Conservation (phyloP, 768 basidiomycete genomes). For the Tulasnella sp. region DNA sequence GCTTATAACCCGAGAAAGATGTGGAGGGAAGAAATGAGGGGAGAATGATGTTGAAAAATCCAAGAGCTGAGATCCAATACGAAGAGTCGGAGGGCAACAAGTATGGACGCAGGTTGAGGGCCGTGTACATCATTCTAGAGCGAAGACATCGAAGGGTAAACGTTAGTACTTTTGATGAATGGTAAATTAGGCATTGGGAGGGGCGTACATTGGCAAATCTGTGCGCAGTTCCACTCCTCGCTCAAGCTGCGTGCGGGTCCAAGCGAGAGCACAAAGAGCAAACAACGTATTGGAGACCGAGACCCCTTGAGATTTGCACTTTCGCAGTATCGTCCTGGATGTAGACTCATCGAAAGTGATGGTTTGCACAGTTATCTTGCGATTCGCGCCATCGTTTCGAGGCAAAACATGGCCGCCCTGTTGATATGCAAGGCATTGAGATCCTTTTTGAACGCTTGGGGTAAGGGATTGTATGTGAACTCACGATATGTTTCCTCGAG, state of each 20-base stretch:
- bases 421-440: not conserved
- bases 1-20: slow-evolving; percentile 31
- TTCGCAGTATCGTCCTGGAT: slow-evolving; percentile 24
- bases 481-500: slow-evolving; percentile 51
- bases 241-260: slow-evolving; percentile 22
- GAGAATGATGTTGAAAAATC: slow-evolving; percentile 75
- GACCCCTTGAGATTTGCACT: slow-evolving; percentile 32
- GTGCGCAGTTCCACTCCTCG: not conserved
- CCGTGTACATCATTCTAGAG: slow-evolving; percentile 66
- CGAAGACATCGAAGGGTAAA: not conserved
- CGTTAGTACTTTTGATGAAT: no score
- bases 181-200: not conserved
- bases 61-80: slow-evolving; percentile 72
- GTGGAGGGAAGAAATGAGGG: slow-evolving; percentile 51
- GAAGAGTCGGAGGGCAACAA: slow-evolving; percentile 34
- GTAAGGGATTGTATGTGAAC: slow-evolving; percentile 19
- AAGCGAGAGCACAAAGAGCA: slow-evolving; percentile 32
- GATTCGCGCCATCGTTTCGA: slow-evolving; percentile 27
- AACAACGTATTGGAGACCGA: slow-evolving; percentile 35
- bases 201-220: not conserved
- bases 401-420: slow-evolving; percentile 74
- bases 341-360: slow-evolving; percentile 3
- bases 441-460: no score
- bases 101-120: slow-evolving; percentile 67
- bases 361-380: slow-evolving; percentile 46